A percentile compares a stretch with the other conserved stretches of the same genome.
Conservation (phyloP, 192 early-diverging fungal species). For the Oehlia diaphana region DNA sequence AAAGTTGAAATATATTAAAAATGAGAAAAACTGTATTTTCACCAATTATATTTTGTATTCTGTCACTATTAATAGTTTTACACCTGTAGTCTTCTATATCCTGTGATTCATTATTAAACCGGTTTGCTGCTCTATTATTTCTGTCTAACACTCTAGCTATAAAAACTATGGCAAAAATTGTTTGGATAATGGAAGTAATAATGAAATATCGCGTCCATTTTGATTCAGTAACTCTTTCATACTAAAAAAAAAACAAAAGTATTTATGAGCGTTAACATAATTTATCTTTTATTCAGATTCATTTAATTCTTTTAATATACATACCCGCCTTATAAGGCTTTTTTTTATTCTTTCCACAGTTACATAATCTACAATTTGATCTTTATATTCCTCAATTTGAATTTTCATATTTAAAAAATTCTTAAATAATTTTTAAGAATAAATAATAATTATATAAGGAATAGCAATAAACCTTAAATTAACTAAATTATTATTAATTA, state of each 20-base stretch:
- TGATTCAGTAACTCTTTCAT: not conserved
- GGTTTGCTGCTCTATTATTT: not conserved
- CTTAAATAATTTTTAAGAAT: too few species aligned
- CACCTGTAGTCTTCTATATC: not conserved
- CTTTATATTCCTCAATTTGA: not conserved
- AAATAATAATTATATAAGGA: not conserved
- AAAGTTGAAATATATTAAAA: slow-evolving; percentile 12
- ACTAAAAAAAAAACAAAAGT: not conserved
- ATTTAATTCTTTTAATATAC: not conserved
- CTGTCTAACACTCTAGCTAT: not conserved
- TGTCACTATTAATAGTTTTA: too few species aligned
- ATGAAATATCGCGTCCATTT: slow-evolving; percentile 16
- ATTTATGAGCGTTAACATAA: not conserved
- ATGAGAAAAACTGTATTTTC: slow-evolving; percentile 8
- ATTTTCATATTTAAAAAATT: not conserved
- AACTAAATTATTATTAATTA: too few species aligned
- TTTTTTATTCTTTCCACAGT: not conserved
- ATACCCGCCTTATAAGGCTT: not conserved
- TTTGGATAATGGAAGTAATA: slow-evolving; percentile 3
- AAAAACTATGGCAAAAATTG: slow-evolving; percentile 4
- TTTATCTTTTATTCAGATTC: not conserved
- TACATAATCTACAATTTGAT: not conserved
- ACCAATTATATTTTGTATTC: slow-evolving; percentile 7
- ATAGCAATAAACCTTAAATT: not conserved
- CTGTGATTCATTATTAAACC: not conserved